Evolutionary conservation across 306 rosid species (phyloP).

Genomic region (Abrus pulchellus): DNA sequence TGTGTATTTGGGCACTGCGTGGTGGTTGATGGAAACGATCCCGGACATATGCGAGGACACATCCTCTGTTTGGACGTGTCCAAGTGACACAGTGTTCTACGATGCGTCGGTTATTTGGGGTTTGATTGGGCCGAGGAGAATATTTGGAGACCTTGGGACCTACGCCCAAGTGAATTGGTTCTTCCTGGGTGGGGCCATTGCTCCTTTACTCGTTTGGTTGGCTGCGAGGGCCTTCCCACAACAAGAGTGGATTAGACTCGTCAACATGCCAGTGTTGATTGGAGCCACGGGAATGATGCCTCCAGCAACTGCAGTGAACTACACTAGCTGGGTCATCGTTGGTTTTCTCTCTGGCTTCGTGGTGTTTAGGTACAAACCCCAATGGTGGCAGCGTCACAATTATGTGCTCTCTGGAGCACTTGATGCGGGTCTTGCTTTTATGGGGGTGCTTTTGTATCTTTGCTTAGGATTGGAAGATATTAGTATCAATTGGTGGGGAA

Average conservation of each 20-base stretch:
- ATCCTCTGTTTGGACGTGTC: conserved; percentile 89
- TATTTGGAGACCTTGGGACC: conserved; percentile 74
- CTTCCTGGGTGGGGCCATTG: conserved; percentile 78
- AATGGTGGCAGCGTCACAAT: conserved; percentile 86
- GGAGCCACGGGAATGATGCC: conserved; percentile 88
- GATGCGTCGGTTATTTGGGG: conserved; percentile 98
- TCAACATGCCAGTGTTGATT: conserved; percentile 82
- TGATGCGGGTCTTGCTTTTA: conserved; percentile 94
- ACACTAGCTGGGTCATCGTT: conserved; percentile 73
- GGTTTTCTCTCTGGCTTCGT: conserved; percentile 83
- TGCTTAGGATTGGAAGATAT: conserved; percentile 65
- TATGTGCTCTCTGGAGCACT: conserved; percentile 88
- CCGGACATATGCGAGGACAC: conserved; percentile 83
- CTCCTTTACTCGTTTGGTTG: conserved; percentile 77
- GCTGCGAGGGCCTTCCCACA: conserved; percentile 67
- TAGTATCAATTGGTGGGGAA: conserved; percentile 85
- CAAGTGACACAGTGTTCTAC: conserved; percentile 81
- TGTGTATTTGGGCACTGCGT: conserved; percentile 82
- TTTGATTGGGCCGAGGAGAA: conserved; percentile 79
- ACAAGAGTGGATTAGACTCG: conserved; percentile 84
- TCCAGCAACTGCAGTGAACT: conserved; percentile 88
- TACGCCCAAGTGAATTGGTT: conserved; percentile 81
- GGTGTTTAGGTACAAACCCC: conserved; percentile 68
- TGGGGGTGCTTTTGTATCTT: conserved; percentile 87
- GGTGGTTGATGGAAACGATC: conserved; percentile 95